phyloP scores from a whole-genome alignment of 2,329 filamentous ascomycete species.

The Ceratocystis colombiana region DNA sequence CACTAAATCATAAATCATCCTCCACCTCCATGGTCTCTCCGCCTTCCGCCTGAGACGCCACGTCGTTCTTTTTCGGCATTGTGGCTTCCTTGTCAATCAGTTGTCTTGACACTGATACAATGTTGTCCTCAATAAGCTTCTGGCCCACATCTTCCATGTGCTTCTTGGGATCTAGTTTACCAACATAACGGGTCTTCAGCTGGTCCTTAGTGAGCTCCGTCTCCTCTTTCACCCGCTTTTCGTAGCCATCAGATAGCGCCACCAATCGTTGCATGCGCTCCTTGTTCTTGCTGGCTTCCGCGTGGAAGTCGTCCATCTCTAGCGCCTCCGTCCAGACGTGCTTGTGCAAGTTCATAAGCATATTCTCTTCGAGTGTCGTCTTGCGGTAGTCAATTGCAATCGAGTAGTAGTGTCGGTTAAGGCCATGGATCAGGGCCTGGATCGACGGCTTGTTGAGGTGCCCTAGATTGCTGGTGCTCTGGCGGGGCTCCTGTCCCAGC shows the following conservation, averaged over 20 bases:
- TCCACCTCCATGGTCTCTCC: conserved; percentile 62
- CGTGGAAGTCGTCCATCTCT: conserved; percentile 90
- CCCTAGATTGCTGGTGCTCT: conserved; percentile 94
- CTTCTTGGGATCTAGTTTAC: conserved; percentile 98
- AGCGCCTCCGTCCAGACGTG: conserved; percentile 98
- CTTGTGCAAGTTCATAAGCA: conserved; percentile 99
- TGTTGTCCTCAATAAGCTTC: conserved; percentile 97
- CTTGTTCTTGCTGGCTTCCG: conserved; percentile 75
- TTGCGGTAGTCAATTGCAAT: conserved; percentile 98
- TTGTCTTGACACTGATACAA: conserved; percentile 92
- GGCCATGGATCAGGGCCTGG: conserved; percentile 92
- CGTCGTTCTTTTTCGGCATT: conserved; percentile 60
- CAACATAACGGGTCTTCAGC: conserved; percentile 95
- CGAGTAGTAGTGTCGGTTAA: conserved; percentile 98
- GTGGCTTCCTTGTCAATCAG: conserved; percentile 99
- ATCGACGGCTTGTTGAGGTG: conserved; percentile 99
- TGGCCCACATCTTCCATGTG: conserved; percentile 95
- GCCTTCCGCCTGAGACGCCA: conserved; percentile 39
- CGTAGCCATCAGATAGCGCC: conserved; percentile 83
- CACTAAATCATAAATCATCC: conserved; percentile 39
- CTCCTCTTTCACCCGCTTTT: conserved; percentile 98
- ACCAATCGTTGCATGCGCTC: conserved; percentile 83
- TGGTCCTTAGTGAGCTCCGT: conserved; percentile 95
- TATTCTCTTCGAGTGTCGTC: conserved; percentile 95
- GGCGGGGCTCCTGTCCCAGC: conserved; percentile 93